Percentiles rank a stretch among this genome's conserved stretches.
phyloP scores from a whole-genome alignment of 2,329 filamentous ascomycete species.

The Fusarium gaditjirri region DNA sequence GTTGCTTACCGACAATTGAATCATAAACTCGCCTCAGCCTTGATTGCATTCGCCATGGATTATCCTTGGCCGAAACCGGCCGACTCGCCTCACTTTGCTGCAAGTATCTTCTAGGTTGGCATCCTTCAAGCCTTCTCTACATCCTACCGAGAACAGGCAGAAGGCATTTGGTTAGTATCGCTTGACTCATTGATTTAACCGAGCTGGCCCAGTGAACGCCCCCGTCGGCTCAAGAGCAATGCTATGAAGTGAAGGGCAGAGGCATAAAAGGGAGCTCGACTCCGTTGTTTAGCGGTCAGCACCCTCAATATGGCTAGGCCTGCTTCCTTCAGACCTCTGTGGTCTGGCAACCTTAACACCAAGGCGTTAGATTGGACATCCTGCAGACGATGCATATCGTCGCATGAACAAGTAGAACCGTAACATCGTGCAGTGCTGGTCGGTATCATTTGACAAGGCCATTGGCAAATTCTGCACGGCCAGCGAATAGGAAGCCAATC shows the following conservation, averaged over 20 bases:
- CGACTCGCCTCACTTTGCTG: background rate
- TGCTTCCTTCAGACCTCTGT: constrained; percentile 6
- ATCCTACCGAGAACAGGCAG: background rate
- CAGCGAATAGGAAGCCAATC: constrained; percentile 19
- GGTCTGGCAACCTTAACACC: constrained; percentile 9
- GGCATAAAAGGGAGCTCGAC: background rate
- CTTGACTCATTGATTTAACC: background rate
- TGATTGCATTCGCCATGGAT: background rate
- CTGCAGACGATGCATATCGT: constrained; percentile 18
- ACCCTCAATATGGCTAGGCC: constrained; percentile 23
- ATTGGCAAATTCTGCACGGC: constrained; percentile 10
- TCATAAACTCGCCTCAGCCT: background rate
- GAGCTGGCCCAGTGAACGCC: background rate
- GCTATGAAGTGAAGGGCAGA: background rate
- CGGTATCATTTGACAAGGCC: constrained; percentile 22
- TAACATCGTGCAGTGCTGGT: constrained; percentile 37
- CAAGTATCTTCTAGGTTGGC: background rate
- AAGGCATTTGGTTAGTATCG: background rate
- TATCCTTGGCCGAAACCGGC: background rate
- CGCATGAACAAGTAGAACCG: constrained; percentile 30
- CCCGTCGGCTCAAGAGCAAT: background rate
- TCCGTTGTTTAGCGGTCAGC: constrained; percentile 26
- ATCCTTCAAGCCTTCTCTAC: background rate
- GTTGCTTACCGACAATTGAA: constrained; percentile 19
- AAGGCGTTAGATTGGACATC: constrained; percentile 15